These are phyloP conservation scores for Mycena sp. DNA, from an alignment of 1,284 basidiomycete species.

Conservation along the genomic window DNA sequence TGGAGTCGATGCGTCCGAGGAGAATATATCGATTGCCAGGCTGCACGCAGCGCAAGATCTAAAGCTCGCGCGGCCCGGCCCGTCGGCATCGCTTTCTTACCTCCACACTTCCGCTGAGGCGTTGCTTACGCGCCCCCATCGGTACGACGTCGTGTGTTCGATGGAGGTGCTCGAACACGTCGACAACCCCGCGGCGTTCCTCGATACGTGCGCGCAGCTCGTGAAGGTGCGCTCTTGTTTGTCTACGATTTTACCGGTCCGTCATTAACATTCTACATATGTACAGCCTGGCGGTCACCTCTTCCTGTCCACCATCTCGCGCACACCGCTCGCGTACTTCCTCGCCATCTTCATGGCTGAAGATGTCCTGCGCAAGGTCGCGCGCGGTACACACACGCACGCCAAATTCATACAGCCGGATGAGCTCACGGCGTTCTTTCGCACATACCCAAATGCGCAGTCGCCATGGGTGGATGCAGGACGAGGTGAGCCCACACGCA, in stretches of 20 bases:
- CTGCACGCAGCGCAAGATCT: slow-evolving; percentile 88
- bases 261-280: not conserved
- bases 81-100: slow-evolving; percentile 57
- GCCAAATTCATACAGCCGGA: slow-evolving; percentile 90
- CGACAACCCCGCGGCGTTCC: slow-evolving; percentile 88
- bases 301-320: slow-evolving; percentile 95
- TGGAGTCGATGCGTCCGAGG: slow-evolving; percentile 90
- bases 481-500: slow-evolving; percentile 54
- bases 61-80: slow-evolving; percentile 46
- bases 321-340: slow-evolving; percentile 90
- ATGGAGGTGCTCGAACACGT: slow-evolving; percentile 99
- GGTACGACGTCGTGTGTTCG: slow-evolving; percentile 93
- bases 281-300: slow-evolving; percentile 92
- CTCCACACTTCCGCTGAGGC: slow-evolving; percentile 84
- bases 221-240: slow-evolving; percentile 72
- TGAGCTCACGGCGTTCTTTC: slow-evolving; percentile 91
- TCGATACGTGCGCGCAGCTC: slow-evolving; percentile 82
- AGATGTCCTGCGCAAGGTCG: slow-evolving; percentile 83
- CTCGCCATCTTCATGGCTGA: slow-evolving; percentile 95
- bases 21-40: slow-evolving; percentile 89
- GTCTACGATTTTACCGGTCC: slow-evolving; percentile 2
- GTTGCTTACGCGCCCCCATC: slow-evolving; percentile 65
- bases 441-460: slow-evolving; percentile 59
- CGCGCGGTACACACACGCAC: slow-evolving; percentile 92
- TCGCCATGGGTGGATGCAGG: slow-evolving; percentile 42